Conservation (phyloP, 176 grass and related monocot genomes). For the Microstegium vimineum region DNA sequence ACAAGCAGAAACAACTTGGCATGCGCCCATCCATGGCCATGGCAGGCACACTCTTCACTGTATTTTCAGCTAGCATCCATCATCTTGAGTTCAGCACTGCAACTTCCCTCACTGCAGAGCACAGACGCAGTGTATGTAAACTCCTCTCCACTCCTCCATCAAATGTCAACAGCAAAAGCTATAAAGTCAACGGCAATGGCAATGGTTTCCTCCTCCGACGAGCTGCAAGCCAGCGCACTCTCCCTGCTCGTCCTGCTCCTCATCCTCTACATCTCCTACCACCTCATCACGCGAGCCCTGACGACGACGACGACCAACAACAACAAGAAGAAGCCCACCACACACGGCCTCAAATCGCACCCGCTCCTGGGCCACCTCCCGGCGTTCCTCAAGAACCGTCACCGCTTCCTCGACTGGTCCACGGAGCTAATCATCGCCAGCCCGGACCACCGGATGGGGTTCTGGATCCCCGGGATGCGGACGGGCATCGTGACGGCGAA, state of each 20-base stretch:
- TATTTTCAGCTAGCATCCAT: background rate
- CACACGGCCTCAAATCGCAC: background rate
- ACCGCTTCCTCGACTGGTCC: no score
- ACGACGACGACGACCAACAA: background rate
- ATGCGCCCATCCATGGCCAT: background rate
- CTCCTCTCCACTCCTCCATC: background rate
- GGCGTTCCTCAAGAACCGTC: no score
- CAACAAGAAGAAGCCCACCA: background rate
- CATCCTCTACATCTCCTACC: conserved; percentile 6
- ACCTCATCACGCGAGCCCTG: background rate
- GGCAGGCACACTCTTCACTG: background rate
- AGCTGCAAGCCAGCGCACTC: background rate
- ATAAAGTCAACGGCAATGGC: background rate
- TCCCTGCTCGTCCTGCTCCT: background rate
- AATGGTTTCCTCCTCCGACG: background rate
- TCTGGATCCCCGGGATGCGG: no score
- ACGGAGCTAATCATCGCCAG: no score
- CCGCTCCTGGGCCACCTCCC: no score
- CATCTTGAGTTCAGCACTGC: background rate
- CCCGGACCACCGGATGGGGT: no score
- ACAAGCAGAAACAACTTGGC: background rate
- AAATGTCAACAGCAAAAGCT: background rate
- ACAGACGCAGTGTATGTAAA: background rate
- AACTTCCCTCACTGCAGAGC: background rate
- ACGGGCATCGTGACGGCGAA: no score